A percentile compares a stretch with the other conserved stretches of the same genome.
Evolutionary conservation across 176 grass and related monocot species (phyloP).

Genomic region (Canna indica): DNA sequence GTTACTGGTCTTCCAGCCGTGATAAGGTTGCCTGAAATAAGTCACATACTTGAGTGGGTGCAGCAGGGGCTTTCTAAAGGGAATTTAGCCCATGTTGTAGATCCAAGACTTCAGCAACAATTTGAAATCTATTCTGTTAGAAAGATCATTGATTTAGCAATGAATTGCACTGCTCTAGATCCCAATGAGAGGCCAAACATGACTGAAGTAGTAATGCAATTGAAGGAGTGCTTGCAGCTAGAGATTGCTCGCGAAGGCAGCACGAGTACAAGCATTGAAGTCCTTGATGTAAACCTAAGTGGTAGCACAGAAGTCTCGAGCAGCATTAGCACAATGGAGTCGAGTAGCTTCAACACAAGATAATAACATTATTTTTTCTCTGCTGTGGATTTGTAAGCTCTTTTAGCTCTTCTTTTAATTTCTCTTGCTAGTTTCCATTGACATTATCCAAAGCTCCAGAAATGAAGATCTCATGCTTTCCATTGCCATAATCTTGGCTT

Average conservation of each 20-base stretch:
- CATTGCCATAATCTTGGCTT: too few species aligned
- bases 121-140: background rate
- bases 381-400: too few species aligned
- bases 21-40: background rate
- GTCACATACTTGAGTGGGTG: slow-evolving; percentile 7
- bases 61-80: background rate
- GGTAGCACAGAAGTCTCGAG: background rate
- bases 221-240: slow-evolving; percentile 3
- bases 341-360: background rate
- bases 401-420: too few species aligned
- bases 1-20: slow-evolving; percentile 6
- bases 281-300: background rate
- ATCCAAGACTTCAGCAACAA: background rate
- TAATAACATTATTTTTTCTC: background rate
- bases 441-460: too few species aligned
- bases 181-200: slow-evolving; percentile 1
- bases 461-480: too few species aligned
- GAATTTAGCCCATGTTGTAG: background rate
- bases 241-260: background rate
- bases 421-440: too few species aligned
- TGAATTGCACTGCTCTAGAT: background rate
- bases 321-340: background rate
- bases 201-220: background rate
- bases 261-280: background rate
- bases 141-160: slow-evolving; percentile 5